A percentile compares a stretch with the other conserved stretches of the same genome.
phyloP scores from a whole-genome alignment of 192 early-diverging fungal species.

The Entophlyctis helioformis region DNA sequence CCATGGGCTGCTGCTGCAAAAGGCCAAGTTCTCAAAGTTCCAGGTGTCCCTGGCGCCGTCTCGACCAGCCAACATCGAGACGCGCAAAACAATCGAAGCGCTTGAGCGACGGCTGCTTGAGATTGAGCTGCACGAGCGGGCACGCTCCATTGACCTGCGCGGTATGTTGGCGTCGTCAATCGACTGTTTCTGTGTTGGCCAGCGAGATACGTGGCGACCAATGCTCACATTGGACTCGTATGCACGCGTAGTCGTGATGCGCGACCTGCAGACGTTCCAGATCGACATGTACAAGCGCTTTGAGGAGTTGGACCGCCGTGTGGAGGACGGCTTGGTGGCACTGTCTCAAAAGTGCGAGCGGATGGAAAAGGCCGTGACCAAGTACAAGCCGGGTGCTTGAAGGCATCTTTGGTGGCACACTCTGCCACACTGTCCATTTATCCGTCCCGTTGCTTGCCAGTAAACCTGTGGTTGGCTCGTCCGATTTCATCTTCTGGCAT shows the following conservation, averaged over 20 bases:
- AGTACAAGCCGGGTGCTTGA: too few relatives aligned
- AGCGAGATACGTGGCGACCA: too few relatives aligned
- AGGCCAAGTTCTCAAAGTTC: constrained; percentile 36
- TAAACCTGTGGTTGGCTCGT: too few relatives aligned
- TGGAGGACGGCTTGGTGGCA: constrained; percentile 23
- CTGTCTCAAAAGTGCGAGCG: constrained; percentile 30
- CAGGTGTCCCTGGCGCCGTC: constrained; percentile 22
- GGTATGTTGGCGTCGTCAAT: constrained; percentile 8
- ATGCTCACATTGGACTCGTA: too few relatives aligned
- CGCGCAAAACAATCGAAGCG: constrained; percentile 24
- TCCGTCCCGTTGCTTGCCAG: too few relatives aligned
- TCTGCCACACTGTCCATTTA: too few relatives aligned
- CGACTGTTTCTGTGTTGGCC: neutral
- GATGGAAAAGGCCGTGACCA: constrained; percentile 28
- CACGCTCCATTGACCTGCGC: constrained; percentile 37
- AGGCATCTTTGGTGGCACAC: too few relatives aligned
- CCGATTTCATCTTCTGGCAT: too few relatives aligned
- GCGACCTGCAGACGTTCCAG: constrained; percentile 26
- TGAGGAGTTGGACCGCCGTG: constrained; percentile 33
- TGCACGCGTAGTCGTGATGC: constrained; percentile 43
- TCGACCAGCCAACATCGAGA: constrained; percentile 24
- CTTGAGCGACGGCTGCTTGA: constrained; percentile 33
- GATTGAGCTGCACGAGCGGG: constrained; percentile 30
- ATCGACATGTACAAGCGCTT: constrained; percentile 32
- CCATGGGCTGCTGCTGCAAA: neutral